Base-by-base conservation (phyloP, 2,329 filamentous ascomycete species). In the Cadophora luteo-olivacea region DNA sequence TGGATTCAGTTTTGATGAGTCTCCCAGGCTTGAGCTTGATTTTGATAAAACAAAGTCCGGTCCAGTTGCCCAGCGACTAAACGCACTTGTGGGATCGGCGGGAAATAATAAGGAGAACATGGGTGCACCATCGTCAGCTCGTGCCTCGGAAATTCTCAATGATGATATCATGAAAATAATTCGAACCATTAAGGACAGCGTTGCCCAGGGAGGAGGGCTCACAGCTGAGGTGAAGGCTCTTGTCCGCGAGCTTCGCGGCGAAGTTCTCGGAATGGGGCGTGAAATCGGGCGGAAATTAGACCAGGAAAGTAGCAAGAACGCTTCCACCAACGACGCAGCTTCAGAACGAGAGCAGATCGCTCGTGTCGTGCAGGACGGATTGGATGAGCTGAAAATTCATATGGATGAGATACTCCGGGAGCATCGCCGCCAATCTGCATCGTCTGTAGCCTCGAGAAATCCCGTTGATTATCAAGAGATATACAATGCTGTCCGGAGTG, bases 221-320 rank as follows among this genome's bases (percentile, higher is more conserved):
- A 97, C 94, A 1, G 93, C 93, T 66, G 93, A 97, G 78, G 93
- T 97, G 72, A 98, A 98, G 80, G 90, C 93, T 4, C 85, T 97
- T 9, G 92, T 97, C 9, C 90, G 94, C 29, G 94, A 97, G 76
- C 85, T 98, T 45, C 90, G 95, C 25, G 94, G 94, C 2, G 95
- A 98, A 78, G 94, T 98, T 9, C 85, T 97, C 4, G 94, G 94
- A 3, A 97, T 97, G 94, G 95, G 95, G 4, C 87, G 95, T 67
- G 94, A 97, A 73, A 88, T 98, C 60, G 94, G 92, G 51, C 91
- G 93, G 67, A 91, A 94, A 73, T 85, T 98, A n/a, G 92, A 96
- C 70, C 89, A 93, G 70, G 85, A 89, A 11, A 83, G 81, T 33
- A 79, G 77, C 57, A 81, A 85, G 62, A 83, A 84, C 49, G 78